Evolutionary conservation across 129 eudicot species (phyloP), one percentile per base, ranked within the genome.

Genomic region (Flaveria bidentis): DNA sequence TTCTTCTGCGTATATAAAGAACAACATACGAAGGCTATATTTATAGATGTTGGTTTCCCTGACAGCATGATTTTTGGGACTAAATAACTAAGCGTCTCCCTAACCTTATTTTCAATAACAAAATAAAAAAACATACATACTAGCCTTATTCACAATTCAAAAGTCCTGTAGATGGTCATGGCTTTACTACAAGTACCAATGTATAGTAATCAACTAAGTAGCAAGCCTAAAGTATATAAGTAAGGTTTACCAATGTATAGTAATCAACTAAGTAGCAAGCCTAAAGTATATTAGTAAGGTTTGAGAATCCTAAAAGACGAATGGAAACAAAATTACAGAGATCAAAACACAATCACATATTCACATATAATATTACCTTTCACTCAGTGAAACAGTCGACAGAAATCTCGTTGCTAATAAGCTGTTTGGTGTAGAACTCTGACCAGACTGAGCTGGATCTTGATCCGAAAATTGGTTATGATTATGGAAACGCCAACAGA

Each of bases 381-480:
- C 44, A 66, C 69, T 83, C 16, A 25, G 72, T 71, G 80, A 46
- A 41, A 74, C 78, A 28, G 15, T 51, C 62, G 82, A 81, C 68
- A 62, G 11, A 62, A 28, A 62, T 26, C 67, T 62, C 14, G 67
- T 26, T 62, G 67, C 44, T 5, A 18, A 28, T 15, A 62, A 18
- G 20, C 44, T 62, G 68, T 20, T 62, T 30, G 68, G 10, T 11
- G 44, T 30, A 28, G 68, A 62, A 5, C 68, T 28, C 71, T 78
- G 86, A 62, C 74, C 87, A 52, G 80, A 39, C 68, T 76, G 97
- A 69, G 89, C 68, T 57, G 86, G 26, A 81, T 83, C 91, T 79
- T 86, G 91, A 64, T 84, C 91, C 8, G 85, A 62, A 30, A 60
- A 82, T 55, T 84, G 97, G 80, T 88, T 88, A 10, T 88, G 82